Conservation (phyloP, 1,284 basidiomycete species). For the Inonotus obliquus region DNA sequence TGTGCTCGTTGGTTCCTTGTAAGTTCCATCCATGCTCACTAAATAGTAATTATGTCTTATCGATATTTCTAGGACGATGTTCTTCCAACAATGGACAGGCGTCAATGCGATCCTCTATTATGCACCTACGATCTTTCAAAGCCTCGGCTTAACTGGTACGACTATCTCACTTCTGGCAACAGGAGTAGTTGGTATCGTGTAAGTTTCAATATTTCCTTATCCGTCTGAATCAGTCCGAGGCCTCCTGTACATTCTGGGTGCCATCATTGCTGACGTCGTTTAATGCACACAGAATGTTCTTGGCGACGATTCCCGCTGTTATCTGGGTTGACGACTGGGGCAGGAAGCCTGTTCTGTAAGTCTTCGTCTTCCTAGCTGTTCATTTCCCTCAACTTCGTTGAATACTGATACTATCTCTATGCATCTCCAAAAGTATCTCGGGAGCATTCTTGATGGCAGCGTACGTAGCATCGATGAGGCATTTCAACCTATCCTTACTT, state of each 20-base stretch:
- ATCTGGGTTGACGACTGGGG: slow-evolving; percentile 70
- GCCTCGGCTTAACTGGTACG: slow-evolving; percentile 54
- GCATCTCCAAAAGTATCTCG: slow-evolving; percentile 35
- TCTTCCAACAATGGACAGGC: slow-evolving; percentile 71
- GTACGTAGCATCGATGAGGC: slow-evolving; percentile 27
- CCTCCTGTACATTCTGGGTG: not conserved
- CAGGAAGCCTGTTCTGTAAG: slow-evolving; percentile 55
- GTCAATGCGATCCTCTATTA: slow-evolving; percentile 70
- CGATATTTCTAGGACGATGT: slow-evolving; percentile 49
- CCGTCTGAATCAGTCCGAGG: not conserved
- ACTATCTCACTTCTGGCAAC: slow-evolving; percentile 68
- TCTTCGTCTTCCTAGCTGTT: not conserved
- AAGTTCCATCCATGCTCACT: slow-evolving; percentile 22
- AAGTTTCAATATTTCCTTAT: slow-evolving; percentile 27
- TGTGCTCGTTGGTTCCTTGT: slow-evolving; percentile 55
- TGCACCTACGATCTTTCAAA: slow-evolving; percentile 59
- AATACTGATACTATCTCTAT: not conserved
- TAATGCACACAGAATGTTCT: slow-evolving; percentile 50
- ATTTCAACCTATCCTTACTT: not conserved
- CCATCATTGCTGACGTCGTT: not conserved
- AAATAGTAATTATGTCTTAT: not conserved
- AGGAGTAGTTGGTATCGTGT: slow-evolving; percentile 79
- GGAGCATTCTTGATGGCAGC: slow-evolving; percentile 68
- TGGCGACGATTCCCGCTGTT: slow-evolving; percentile 70
- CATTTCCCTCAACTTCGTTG: not conserved